Percentiles rank a stretch among this genome's conserved stretches.
Conservation (phyloP, 495 filamentous ascomycete species). For the Lasiosphaeria ovina region DNA sequence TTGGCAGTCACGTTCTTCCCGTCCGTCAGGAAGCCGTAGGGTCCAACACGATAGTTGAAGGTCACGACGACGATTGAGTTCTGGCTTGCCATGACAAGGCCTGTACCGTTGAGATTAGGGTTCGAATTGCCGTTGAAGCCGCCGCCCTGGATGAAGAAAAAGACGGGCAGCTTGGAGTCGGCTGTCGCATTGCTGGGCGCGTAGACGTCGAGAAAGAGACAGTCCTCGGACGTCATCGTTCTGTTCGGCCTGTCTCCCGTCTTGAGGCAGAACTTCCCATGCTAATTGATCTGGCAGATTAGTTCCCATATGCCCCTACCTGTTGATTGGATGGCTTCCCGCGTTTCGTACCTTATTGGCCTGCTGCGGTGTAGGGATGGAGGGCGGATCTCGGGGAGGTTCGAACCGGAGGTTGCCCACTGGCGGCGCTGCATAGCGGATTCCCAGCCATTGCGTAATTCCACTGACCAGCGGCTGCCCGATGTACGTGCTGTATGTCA, state of each 20-base stretch:
- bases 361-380: constrained; percentile 20
- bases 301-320: not conserved
- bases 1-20: constrained; percentile 56
- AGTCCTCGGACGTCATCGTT: constrained; percentile 54
- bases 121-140: constrained; percentile 61
- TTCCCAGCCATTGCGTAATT: constrained; percentile 40
- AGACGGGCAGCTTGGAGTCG: constrained; percentile 57
- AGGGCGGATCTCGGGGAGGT: constrained; percentile 33
- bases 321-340: constrained; percentile 22
- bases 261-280: constrained; percentile 50
- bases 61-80: constrained; percentile 63
- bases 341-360: constrained; percentile 28
- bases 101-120: constrained; percentile 60
- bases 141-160: constrained; percentile 70
- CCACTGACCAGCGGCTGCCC: constrained; percentile 27
- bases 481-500: constrained; percentile 41
- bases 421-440: constrained; percentile 45
- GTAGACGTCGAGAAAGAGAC: constrained; percentile 68
- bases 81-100: constrained; percentile 55
- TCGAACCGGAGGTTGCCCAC: constrained; percentile 36
- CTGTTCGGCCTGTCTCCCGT: constrained; percentile 36
- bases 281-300: constrained; percentile 12
- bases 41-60: constrained; percentile 70
- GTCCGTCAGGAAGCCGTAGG: constrained; percentile 66
- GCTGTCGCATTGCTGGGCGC: constrained; percentile 54